Evolutionary conservation across 441 rosid species (phyloP).

Genomic region (Gossypium davidsonii): DNA sequence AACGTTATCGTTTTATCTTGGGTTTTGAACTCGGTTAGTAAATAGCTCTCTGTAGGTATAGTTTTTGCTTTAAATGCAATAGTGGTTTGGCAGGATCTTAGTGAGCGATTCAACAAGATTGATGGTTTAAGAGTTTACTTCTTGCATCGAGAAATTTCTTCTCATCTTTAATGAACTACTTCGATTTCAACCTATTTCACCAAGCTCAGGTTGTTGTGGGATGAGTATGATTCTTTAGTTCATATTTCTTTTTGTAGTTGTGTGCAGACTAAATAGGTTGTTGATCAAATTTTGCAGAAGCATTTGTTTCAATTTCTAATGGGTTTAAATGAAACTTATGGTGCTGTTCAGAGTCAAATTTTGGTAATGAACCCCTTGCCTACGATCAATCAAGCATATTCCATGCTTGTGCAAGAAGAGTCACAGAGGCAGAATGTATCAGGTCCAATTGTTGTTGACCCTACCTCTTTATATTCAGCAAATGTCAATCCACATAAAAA

Average conservation of each 20-base stretch:
- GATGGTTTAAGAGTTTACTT: too few species aligned
- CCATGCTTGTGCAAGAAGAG: not conserved
- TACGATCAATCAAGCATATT: not conserved
- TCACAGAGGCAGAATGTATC: not conserved
- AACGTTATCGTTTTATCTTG: too few species aligned
- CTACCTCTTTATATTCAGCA: not conserved
- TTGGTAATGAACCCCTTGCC: not conserved
- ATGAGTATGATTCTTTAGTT: not conserved
- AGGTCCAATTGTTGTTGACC: not conserved
- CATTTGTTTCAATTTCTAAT: too few species aligned
- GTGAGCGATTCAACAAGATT: too few species aligned
- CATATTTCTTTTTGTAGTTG: too few species aligned
- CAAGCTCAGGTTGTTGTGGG: not conserved
- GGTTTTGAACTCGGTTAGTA: too few species aligned
- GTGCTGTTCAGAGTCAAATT: not conserved
- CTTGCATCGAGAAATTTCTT: not conserved
- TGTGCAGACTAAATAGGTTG: not conserved
- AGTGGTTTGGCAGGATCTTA: too few species aligned
- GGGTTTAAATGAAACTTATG: not conserved
- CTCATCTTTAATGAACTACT: not conserved
- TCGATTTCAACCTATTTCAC: not conserved
- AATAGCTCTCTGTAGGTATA: too few species aligned
- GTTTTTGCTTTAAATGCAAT: too few species aligned
- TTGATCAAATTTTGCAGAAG: not conserved
- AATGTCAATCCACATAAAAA: too few species aligned